Conservation (phyloP, 176 grass and related monocot genomes). For the Triticum urartu region DNA sequence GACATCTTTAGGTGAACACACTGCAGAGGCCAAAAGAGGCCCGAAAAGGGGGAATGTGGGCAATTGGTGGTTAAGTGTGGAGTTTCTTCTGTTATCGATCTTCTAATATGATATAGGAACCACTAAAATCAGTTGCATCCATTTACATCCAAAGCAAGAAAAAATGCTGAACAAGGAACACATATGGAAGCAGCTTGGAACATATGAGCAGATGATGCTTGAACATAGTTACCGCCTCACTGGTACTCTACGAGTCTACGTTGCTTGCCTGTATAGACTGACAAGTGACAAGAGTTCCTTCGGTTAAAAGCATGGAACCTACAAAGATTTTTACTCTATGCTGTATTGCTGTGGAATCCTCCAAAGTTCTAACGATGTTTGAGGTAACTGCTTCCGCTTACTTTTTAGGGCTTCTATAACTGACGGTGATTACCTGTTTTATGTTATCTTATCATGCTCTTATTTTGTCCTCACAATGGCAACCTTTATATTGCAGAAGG, state of each 20-base stretch:
- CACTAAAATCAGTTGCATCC: background rate
- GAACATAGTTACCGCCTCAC: background rate
- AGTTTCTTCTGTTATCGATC: background rate
- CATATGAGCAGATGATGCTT: constrained; percentile 22
- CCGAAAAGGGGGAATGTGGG: background rate
- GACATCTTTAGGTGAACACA: constrained; percentile 7
- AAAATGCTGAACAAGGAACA: background rate
- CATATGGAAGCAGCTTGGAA: background rate
- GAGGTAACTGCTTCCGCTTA: constrained; percentile 54
- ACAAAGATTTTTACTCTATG: constrained; percentile 57
- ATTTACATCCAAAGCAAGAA: constrained; percentile 12
- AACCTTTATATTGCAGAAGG: constrained; percentile 55
- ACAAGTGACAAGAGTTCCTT: constrained; percentile 37
- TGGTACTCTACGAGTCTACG: constrained; percentile 16
- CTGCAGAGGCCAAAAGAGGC: background rate
- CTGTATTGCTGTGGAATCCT: constrained; percentile 55
- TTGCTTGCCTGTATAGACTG: constrained; percentile 50
- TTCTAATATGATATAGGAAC: constrained; percentile 8
- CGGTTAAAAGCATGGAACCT: constrained; percentile 55
- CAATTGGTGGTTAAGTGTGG: background rate
- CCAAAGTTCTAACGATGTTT: constrained; percentile 52
- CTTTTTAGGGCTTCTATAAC: constrained; percentile 28
- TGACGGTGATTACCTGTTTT: constrained; percentile 30
- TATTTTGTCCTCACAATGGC: constrained; percentile 20
- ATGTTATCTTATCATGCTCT: constrained; percentile 17